phyloP scores from a whole-genome alignment of 2,329 filamentous ascomycete genomes.

The Graphiopsis chlorocephala region DNA sequence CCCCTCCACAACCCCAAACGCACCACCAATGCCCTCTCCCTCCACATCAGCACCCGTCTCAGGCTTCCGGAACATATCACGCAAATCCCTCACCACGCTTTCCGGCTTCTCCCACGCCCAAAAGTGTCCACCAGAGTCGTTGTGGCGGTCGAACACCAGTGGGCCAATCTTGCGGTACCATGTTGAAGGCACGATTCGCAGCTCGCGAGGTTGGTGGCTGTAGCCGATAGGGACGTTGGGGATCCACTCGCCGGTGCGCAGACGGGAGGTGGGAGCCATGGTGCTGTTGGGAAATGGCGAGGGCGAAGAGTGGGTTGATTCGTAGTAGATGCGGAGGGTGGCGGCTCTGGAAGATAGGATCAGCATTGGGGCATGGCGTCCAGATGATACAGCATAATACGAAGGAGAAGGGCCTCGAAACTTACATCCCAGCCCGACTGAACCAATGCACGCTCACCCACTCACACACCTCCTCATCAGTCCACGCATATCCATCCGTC shows the following conservation, averaged over 20 bases:
- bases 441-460: constrained; percentile 17
- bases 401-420: not conserved
- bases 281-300: not conserved
- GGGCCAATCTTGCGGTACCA: constrained; percentile 12
- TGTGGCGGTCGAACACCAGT: constrained; percentile 11
- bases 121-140: constrained; percentile 8
- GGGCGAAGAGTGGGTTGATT: constrained; percentile 8
- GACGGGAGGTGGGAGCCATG: not conserved
- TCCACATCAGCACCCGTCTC: not conserved
- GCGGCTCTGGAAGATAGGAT: not conserved
- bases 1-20: constrained; percentile 9
- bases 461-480: constrained; percentile 12
- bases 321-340: constrained; percentile 16
- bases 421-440: constrained; percentile 8
- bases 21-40: constrained; percentile 5
- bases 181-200: constrained; percentile 11
- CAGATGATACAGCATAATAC: not conserved
- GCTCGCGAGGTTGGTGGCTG: constrained; percentile 12
- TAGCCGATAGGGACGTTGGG: constrained; percentile 6
- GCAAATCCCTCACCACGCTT: constrained; percentile 9
- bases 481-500: constrained; percentile 14
- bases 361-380: not conserved
- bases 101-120: constrained; percentile 14
- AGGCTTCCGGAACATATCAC: constrained; percentile 12
- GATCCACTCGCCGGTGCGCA: constrained; percentile 10